Conservation (phyloP, 192 early-diverging fungal species). For the Coemansia sp. region DNA sequence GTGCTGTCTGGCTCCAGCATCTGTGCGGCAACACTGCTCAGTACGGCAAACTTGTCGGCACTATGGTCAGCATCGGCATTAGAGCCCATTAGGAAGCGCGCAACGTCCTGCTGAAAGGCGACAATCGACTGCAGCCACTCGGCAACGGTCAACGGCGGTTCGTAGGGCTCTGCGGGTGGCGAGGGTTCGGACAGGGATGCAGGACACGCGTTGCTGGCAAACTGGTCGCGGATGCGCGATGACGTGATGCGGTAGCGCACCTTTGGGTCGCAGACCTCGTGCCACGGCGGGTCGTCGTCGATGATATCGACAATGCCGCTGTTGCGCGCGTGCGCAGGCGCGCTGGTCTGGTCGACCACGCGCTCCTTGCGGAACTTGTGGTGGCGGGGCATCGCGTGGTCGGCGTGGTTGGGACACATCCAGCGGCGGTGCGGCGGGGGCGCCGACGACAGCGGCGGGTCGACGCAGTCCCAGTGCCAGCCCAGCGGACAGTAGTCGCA, state of each 20-base stretch:
- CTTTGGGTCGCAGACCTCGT: slow-evolving; percentile 47
- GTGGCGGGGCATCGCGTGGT: slow-evolving; percentile 38
- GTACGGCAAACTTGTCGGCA: slow-evolving; percentile 7
- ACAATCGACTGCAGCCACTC: slow-evolving; percentile 46
- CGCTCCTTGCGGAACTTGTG: slow-evolving; percentile 49
- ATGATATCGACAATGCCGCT: slow-evolving; percentile 41
- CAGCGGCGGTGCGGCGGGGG: slow-evolving; percentile 40
- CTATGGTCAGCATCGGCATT: not conserved
- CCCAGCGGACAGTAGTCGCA: slow-evolving; percentile 51
- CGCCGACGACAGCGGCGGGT: slow-evolving; percentile 42
- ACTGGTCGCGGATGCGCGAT: slow-evolving; percentile 31
- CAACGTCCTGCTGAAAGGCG: slow-evolving; percentile 43
- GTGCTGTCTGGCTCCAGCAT: slow-evolving; percentile 7
- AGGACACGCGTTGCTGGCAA: slow-evolving; percentile 13
- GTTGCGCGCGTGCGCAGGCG: slow-evolving; percentile 30
- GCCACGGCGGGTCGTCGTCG: slow-evolving; percentile 45
- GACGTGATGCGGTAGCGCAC: slow-evolving; percentile 35
- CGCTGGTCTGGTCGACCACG: slow-evolving; percentile 37
- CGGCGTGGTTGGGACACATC: slow-evolving; percentile 54
- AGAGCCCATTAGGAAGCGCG: slow-evolving; percentile 18
- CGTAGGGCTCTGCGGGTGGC: not conserved
- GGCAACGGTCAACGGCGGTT: slow-evolving; percentile 3
- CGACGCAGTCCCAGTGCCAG: slow-evolving; percentile 55
- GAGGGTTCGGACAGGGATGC: not conserved
- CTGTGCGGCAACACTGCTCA: slow-evolving; percentile 17